Evolutionary conservation across 1,284 basidiomycete genomes (phyloP).

Genomic region (Macrocystidia cucumis): DNA sequence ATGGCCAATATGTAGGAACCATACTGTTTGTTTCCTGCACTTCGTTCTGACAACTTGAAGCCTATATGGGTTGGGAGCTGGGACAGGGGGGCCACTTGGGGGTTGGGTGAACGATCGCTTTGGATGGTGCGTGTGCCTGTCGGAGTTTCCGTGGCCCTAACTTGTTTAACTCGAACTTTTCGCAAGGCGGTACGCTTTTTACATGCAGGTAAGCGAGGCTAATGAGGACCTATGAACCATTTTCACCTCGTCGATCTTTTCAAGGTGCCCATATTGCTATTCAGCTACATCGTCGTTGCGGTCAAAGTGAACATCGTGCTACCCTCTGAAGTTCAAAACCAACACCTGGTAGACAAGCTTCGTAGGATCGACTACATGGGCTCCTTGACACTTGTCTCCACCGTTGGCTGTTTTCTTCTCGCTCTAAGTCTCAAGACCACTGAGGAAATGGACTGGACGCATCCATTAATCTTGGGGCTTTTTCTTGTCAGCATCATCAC

Average conservation of each 20-base stretch:
- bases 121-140: slow-evolving; percentile 58
- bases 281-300: slow-evolving; percentile 62
- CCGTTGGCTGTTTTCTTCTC: slow-evolving; percentile 69
- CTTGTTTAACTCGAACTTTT: slow-evolving; percentile 14
- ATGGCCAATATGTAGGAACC: slow-evolving; percentile 72
- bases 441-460: slow-evolving; percentile 73
- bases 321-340: slow-evolving; percentile 51
- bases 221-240: not conserved
- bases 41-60: slow-evolving; percentile 25
- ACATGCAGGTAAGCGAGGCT: slow-evolving; percentile 44
- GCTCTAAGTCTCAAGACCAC: slow-evolving; percentile 77
- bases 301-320: slow-evolving; percentile 69
- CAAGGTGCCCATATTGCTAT: slow-evolving; percentile 66
- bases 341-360: slow-evolving; percentile 55
- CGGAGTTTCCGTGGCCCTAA: slow-evolving; percentile 5
- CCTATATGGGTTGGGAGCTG: slow-evolving; percentile 70
- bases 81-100: slow-evolving; percentile 85
- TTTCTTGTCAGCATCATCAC: slow-evolving; percentile 49
- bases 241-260: slow-evolving; percentile 8
- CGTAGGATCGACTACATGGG: slow-evolving; percentile 79
- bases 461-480: slow-evolving; percentile 62
- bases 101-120: slow-evolving; percentile 80
- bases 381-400: slow-evolving; percentile 68
- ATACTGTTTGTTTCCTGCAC: slow-evolving; percentile 9
- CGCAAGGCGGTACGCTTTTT: slow-evolving; percentile 58